Evolutionary conservation across 2,329 filamentous ascomycete genomes (phyloP).

Genomic region (Biscogniauxia marginata): DNA sequence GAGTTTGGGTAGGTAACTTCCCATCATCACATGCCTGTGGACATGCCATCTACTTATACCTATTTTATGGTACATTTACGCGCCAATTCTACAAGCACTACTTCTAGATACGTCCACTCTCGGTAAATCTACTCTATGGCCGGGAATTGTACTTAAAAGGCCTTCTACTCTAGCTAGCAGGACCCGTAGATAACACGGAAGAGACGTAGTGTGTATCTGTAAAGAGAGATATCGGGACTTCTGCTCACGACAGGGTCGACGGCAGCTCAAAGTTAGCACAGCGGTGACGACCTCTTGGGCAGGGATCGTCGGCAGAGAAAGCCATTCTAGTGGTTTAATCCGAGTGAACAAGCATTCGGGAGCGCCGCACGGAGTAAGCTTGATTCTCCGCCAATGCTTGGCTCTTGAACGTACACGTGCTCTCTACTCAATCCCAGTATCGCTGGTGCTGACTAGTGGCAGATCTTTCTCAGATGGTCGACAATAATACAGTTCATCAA

Average conservation of each 20-base stretch:
- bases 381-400: constrained; percentile 13
- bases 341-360: constrained; percentile 10
- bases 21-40: no score
- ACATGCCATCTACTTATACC: background rate
- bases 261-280: background rate
- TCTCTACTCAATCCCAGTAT: constrained; percentile 1
- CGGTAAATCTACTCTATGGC: no score
- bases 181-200: no score
- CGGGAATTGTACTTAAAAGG: no score
- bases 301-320: background rate
- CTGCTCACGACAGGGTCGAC: no score
- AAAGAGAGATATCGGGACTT: no score
- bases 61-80: background rate
- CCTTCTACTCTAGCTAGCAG: no score
- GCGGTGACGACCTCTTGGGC: background rate
- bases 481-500: no score
- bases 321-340: background rate
- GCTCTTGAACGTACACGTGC: constrained; percentile 13
- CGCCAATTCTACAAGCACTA: no score
- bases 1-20: no score
- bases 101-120: background rate
- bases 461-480: background rate
- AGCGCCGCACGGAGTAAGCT: background rate
- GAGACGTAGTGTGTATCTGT: no score
- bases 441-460: background rate